Evolutionary conservation across 148 eudicot species (phyloP), one percentile per base, ranked within the genome.

Genomic region (Talinum fruticosum): DNA sequence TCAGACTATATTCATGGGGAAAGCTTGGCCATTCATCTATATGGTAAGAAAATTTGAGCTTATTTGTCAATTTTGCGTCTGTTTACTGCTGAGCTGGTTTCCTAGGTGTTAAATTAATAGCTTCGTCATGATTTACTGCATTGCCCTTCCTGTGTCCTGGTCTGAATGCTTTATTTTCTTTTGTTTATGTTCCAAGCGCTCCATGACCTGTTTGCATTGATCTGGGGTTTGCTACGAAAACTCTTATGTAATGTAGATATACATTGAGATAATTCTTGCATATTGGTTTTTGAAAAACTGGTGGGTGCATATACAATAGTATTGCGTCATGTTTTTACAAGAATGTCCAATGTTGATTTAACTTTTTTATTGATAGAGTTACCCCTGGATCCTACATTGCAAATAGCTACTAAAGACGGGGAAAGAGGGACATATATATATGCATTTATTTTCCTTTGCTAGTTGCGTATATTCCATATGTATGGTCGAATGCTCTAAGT

Each of bases 21-120:
- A 83, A 96, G 91, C 84, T 85, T 96, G 88, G 90, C 94, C 62
- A 86, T 90, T 72, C 99, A 96, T 85, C 91, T 96, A 45, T 93
- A 96, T 82, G 99, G 99, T 96, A 89, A 88, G 96, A 36, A 69
- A 51, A 57, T 54, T 28, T 15, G 6, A 41, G 51, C 68, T 53
- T 71, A 33, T 69, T 14, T 26, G 44, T 62, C n/a, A n/a, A 47
- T 74, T 14, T 72, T 36, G 15, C 30, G 65, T 5, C 66, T 49
- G 18, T 10, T 34, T 35, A 47, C 51, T 62, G 32, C 62, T 79
- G 65, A 62, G 15, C 34, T 62, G 64, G 34, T 32, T 53, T 74
- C 14, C 47, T 3, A 37, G 7, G 41, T 41, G 47, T 14, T 8
- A 6, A 41, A 41, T 41, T 41, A 14, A 41, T 41, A 41, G 47